Evolutionary conservation across 2,329 filamentous ascomycete genomes (phyloP), one percentile per base, ranked within the genome.

Genomic region (Ceratocystis diversiconidia): DNA sequence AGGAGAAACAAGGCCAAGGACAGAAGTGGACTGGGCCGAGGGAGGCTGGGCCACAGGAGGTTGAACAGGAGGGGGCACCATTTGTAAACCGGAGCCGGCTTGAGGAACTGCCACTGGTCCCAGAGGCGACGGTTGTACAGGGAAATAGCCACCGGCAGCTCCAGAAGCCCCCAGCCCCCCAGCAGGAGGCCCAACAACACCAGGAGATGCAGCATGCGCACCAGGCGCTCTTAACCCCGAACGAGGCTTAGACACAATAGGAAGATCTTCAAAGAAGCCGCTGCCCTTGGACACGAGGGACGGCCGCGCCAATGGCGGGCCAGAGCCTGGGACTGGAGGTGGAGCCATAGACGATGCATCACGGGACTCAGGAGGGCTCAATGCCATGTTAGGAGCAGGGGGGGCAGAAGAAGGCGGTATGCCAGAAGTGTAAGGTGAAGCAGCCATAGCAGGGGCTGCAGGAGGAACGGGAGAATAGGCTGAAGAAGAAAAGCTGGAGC

Each of bases 261-360:
- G 89, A 25, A 92, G 77, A 65, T 92, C 89, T 74, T 92, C 89
- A 69, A 91, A 92, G 73, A 92, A 92, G 70, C 81, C 84, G 46
- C 59, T 67, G n/a, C 79, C 74, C 68, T 82, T 79, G 41, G 72
- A 73, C 7, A 72, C 73, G 5, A 65, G 36, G 69, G 74, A 68
- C 71, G 75, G 63, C 66, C 74, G 71, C 66, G 74, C 69, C 60
- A 74, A 70, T 2, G 75, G 28, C 55, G 65, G 71, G 41, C 46
- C 63, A 25, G n/a, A 30, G 52, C 55, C 61, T 73, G 74, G 30
- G 72, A 75, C 46, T 70, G 66, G 63, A 55, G 61, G 61, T 10
- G 63, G 55, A 15, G 46, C 44, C 55, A 55, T 46, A 12, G 62
- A 55, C 43, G 62, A 52, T 28, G 55, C 52, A 44, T 67, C 55